These are phyloP conservation scores for Lentinus tigrinus DNA, from an alignment of 768 basidiomycete genomes.

Conservation along the genomic window DNA sequence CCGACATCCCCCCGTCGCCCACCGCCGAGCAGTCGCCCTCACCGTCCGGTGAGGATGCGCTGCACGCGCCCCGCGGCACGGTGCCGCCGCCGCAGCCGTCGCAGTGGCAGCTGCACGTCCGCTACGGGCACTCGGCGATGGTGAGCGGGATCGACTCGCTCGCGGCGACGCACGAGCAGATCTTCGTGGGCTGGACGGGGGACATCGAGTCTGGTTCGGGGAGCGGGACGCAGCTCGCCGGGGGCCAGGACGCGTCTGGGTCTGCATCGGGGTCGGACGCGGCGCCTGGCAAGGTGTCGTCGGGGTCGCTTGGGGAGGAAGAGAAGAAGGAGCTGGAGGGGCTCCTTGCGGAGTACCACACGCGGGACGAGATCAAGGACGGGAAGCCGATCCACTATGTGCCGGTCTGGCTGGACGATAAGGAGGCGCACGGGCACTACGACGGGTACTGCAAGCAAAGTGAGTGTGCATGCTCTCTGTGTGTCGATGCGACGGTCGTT, in stretches of 20 bases:
- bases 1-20: slow-evolving; percentile 42
- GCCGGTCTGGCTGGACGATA: slow-evolving; percentile 90
- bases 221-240: slow-evolving; percentile 27
- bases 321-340: slow-evolving; percentile 68
- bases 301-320: slow-evolving; percentile 50
- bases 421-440: slow-evolving; percentile 90
- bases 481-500: neutral
- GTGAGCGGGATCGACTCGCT: slow-evolving; percentile 89
- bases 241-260: slow-evolving; percentile 21
- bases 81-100: slow-evolving; percentile 20
- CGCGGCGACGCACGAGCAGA: slow-evolving; percentile 79
- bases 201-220: slow-evolving; percentile 61
- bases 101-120: slow-evolving; percentile 73
- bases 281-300: slow-evolving; percentile 38
- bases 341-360: slow-evolving; percentile 62
- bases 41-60: slow-evolving; percentile 8
- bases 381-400: slow-evolving; percentile 67
- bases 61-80: slow-evolving; percentile 14
- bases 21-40: neutral
- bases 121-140: slow-evolving; percentile 94
- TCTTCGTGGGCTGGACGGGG: slow-evolving; percentile 93
- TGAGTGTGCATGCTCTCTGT: slow-evolving; percentile 41
- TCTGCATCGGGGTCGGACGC: slow-evolving; percentile 6
- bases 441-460: slow-evolving; percentile 98
- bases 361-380: slow-evolving; percentile 53